phyloP scores from a whole-genome alignment of 2,329 filamentous ascomycete genomes.

The Talaromyces sp. region DNA sequence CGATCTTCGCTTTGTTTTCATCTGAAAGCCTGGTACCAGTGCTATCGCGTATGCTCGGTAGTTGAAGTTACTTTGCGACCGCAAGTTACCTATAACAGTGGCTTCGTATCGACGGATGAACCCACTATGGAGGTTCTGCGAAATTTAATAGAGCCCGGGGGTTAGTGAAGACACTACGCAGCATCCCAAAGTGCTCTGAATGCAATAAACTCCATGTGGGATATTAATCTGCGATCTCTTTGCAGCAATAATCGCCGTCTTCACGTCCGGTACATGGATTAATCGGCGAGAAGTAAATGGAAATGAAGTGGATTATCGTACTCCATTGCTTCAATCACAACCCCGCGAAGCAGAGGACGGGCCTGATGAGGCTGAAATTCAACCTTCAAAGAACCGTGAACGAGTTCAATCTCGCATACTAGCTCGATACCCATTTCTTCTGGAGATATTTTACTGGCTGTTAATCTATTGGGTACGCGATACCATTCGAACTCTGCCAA shows the following conservation, averaged over 20 bases:
- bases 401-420: slow-evolving; percentile 26
- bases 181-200: neutral
- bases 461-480: slow-evolving; percentile 35
- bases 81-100: too few relatives aligned
- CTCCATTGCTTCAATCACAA: neutral
- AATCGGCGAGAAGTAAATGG: neutral
- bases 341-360: neutral
- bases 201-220: neutral
- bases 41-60: too few relatives aligned
- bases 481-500: too few relatives aligned
- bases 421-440: slow-evolving; percentile 31
- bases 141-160: slow-evolving; percentile 9
- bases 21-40: too few relatives aligned
- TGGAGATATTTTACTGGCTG: slow-evolving; percentile 39
- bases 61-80: too few relatives aligned
- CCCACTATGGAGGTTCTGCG: slow-evolving; percentile 4
- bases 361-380: neutral
- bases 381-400: neutral
- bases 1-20: too few relatives aligned
- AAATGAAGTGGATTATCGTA: neutral
- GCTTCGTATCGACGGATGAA: neutral
- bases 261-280: slow-evolving; percentile 10
- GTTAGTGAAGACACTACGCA: slow-evolving; percentile 5
- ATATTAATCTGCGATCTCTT: neutral
- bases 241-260: slow-evolving; percentile 9